Conservation (phyloP, 2,329 filamentous ascomycete genomes). For the Berkeleyomyces rouxiae region DNA sequence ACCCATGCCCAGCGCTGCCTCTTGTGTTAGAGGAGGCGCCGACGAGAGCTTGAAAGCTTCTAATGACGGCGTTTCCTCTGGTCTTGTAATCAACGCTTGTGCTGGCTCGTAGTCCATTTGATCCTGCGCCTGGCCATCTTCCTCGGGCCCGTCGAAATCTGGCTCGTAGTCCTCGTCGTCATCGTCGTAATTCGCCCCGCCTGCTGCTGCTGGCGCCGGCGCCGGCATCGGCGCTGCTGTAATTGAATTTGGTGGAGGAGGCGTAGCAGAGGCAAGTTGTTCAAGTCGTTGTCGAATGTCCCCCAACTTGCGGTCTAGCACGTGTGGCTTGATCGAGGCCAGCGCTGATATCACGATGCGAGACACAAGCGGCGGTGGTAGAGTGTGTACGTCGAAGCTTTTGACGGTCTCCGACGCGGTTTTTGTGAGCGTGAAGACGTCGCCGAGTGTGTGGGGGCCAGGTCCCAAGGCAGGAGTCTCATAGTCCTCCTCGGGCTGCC, state of each 20-base stretch:
- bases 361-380: slow-evolving; percentile 59
- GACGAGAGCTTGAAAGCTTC: slow-evolving; percentile 66
- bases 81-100: slow-evolving; percentile 21
- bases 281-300: slow-evolving; percentile 12
- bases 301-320: slow-evolving; percentile 13
- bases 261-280: slow-evolving; percentile 23
- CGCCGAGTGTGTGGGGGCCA: slow-evolving; percentile 61
- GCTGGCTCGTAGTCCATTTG: slow-evolving; percentile 56
- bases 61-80: slow-evolving; percentile 38
- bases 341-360: slow-evolving; percentile 72
- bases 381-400: slow-evolving; percentile 65
- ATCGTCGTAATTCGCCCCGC: slow-evolving; percentile 48
- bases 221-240: background rate
- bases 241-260: slow-evolving; percentile 23
- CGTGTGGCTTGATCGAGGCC: slow-evolving; percentile 12
- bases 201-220: slow-evolving; percentile 23
- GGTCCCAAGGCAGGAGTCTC: slow-evolving; percentile 55
- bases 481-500: slow-evolving; percentile 18
- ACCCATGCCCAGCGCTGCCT: slow-evolving; percentile 20
- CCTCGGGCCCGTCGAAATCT: slow-evolving; percentile 61
- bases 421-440: slow-evolving; percentile 71
- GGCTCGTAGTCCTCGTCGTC: slow-evolving; percentile 84
- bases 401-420: slow-evolving; percentile 47
- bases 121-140: slow-evolving; percentile 61
- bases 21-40: slow-evolving; percentile 54